A percentile compares a stretch with the other conserved stretches of the same genome.
phyloP scores from a whole-genome alignment of 805 yeast species.

The Torulaspora delbrueckii region DNA sequence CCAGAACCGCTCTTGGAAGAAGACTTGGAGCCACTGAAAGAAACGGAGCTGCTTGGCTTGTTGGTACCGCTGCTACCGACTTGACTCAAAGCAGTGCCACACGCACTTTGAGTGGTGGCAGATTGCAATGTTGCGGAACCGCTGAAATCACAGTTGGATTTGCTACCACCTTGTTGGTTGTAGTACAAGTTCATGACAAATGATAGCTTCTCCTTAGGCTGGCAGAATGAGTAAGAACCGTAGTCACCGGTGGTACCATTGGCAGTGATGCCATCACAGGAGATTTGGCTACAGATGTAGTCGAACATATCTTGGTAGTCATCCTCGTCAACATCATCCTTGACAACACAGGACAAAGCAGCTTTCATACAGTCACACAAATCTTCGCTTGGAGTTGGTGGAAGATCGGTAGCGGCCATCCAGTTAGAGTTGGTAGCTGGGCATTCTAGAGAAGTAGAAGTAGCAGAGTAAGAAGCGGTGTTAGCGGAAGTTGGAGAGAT shows the following conservation, averaged over 20 bases:
- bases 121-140: slow-evolving; percentile 58
- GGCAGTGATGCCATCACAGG: slow-evolving; percentile 56
- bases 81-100: slow-evolving; percentile 52
- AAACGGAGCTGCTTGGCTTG: slow-evolving; percentile 41
- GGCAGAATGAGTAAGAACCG: slow-evolving; percentile 72
- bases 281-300: slow-evolving; percentile 50
- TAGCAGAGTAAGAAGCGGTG: slow-evolving; percentile 38
- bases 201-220: slow-evolving; percentile 57
- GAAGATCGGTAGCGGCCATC: slow-evolving; percentile 63
- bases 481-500: slow-evolving; percentile 51
- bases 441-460: slow-evolving; percentile 50
- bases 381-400: slow-evolving; percentile 70
- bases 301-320: slow-evolving; percentile 59
- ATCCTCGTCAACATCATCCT: slow-evolving; percentile 45
- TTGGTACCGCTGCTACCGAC: slow-evolving; percentile 74
- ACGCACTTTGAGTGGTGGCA: slow-evolving; percentile 48
- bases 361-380: slow-evolving; percentile 60
- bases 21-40: slow-evolving; percentile 31
- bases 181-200: slow-evolving; percentile 65
- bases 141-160: slow-evolving; percentile 58
- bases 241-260: slow-evolving; percentile 63
- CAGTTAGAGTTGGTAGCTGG: slow-evolving; percentile 55
- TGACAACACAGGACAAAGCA: slow-evolving; percentile 57
- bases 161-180: slow-evolving; percentile 39
- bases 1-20: slow-evolving; percentile 33